Evolutionary conservation across 495 filamentous ascomycete species (phyloP).

Genomic region (Melanomma pulvis-pyrius): DNA sequence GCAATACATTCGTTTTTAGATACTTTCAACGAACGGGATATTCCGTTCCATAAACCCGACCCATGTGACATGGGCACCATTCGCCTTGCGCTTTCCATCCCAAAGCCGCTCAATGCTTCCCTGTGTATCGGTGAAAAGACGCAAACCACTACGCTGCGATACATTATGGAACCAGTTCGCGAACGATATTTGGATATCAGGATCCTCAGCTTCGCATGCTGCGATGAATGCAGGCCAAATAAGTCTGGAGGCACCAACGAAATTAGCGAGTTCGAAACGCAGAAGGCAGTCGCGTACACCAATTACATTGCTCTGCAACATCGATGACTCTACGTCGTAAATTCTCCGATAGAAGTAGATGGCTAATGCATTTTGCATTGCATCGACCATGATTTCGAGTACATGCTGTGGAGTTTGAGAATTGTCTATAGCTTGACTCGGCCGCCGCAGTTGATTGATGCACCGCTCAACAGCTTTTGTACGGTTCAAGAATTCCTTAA

Average conservation of each 20-base stretch:
- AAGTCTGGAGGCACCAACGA: not conserved
- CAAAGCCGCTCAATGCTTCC: too few species aligned
- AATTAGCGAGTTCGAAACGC: not conserved
- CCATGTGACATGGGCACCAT: too few species aligned
- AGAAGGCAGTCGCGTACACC: not conserved
- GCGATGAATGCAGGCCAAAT: not conserved
- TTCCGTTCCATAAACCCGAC: too few species aligned
- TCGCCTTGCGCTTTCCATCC: too few species aligned
- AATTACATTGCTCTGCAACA: not conserved
- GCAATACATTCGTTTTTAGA: too few species aligned
- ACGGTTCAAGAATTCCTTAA: not conserved
- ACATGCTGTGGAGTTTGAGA: not conserved
- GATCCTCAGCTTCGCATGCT: not conserved
- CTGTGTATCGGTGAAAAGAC: too few species aligned
- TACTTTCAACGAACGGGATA: too few species aligned
- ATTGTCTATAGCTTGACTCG: not conserved
- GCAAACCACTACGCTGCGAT: not conserved
- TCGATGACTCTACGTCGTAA: not conserved
- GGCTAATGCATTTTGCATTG: not conserved
- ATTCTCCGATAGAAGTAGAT: slow-evolving; percentile 4
- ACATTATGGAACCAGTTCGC: not conserved
- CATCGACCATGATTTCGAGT: not conserved
- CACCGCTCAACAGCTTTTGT: not conserved
- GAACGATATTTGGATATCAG: not conserved
- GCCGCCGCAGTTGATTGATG: not conserved